Base-by-base conservation (phyloP, 1,284 basidiomycete genomes). In the Austroboletus niveus region DNA sequence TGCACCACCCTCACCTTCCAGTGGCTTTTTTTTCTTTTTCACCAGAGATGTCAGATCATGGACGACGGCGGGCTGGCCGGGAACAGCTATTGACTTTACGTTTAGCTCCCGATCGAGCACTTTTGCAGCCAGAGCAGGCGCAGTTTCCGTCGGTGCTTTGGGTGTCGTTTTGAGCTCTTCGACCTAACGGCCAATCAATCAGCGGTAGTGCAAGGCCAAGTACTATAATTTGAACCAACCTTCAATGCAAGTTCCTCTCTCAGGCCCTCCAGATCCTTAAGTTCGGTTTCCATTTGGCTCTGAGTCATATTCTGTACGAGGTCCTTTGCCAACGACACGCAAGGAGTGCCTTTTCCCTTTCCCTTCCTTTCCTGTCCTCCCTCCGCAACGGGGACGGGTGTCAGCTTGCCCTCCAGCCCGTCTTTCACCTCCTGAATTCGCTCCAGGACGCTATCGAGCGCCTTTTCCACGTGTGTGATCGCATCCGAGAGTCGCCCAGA, bases 121-220 rank as follows among this genome's bases (percentile, higher is more conserved):
- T 57, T 77, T 80, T n/a, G 85, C 84, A 22, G 73, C 85, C 48
- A 87, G 63, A 22, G 76, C 82, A 7, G 85, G 84, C 5, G 84
- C 85, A 38, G 79, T 81, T 62, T 75, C 68, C 47, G 74, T 67
- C 17, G 72, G 58, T 55, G 85, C 80, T 45, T 81, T 82, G 0
- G 92, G 91, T 5, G 84, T 78, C 4, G 83, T 82, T 68, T 91
- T 93, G 27, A 95, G 76, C 61, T 95, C 92, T 49, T 95, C 93
- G 17, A 94, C 82, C 90, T 92, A 44, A 36, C 45, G 35, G 29
- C 17, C 41, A 20, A 15, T 42, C 2, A 29, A 45, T 57, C 20
- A 53, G 29, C 29, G 32, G 34, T 17, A 31, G 10, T 5, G 17
- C 35, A 17, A 45, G 32, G 36, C 39, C 6, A 39, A 38, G 7